Evolutionary conservation across 129 eudicot genomes (phyloP), one percentile per base, ranked within the genome.

Genomic region (Sambucus nigra): DNA sequence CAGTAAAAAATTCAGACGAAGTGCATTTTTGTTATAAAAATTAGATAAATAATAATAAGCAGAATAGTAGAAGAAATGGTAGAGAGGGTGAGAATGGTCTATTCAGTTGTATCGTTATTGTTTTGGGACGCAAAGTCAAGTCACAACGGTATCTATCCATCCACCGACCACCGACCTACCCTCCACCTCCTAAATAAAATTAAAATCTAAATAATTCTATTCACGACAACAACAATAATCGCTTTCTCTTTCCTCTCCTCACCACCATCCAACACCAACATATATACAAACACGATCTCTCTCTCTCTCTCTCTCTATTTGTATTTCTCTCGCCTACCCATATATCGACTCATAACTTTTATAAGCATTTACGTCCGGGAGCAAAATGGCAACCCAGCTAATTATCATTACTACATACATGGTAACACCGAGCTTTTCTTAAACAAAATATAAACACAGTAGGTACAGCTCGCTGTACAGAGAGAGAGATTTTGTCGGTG

Each of bases 81-180:
- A n/a, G n/a, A 49, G 25, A 49, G 16, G 73, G 61, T 46, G n/a
- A 56, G 25, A 19, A 56, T 24, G 41, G 52, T 57, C 59, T 23
- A 63, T 14, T 14, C n/a, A n/a, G 42, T 8, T 7, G 25, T 29
- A 57, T 64, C 25, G 60, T 66, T 61, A 59, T 50, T 66, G 29
- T 32, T 47, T 45, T 17, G 8, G 55, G 49, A 52, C 52, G 49
- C 40, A 25, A 76, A 76, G 73, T 76, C 73, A 62, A 68, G 69
- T 55, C 64, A 63, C 57, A 58, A 54, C 52, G 72, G 73, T 67
- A 77, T 73, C 77, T 73, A 73, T 63, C 73, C 46, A 27, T 67
- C 70, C 84, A 73, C 88, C 80, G 83, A 68, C 88, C 83, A 77
- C 69, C 66, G 73, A 76, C 84, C 84, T 66, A 73, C 78, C 85